These are phyloP conservation scores for Rauvolfia tetraphylla DNA, from an alignment of 257 asterid genomes.

Conservation along the genomic window DNA sequence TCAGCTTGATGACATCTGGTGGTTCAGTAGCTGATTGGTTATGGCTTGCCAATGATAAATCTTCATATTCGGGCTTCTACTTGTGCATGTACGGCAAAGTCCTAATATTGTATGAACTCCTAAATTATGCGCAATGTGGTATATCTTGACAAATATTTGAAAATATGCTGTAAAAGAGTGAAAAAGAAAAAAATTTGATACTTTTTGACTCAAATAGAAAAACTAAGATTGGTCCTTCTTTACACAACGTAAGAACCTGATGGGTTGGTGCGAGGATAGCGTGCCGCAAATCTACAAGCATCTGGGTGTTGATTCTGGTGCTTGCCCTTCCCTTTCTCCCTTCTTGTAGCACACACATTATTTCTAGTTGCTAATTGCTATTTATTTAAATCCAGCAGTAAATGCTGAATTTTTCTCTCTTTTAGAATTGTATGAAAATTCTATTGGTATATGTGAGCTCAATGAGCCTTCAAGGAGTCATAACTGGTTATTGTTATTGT, in stretches of 20 bases:
- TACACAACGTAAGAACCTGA: background rate
- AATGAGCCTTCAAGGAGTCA: background rate
- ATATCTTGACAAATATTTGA: no score
- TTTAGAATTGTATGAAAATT: background rate
- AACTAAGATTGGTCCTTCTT: background rate
- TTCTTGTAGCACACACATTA: no score
- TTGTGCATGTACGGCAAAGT: no score
- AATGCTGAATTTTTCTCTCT: background rate
- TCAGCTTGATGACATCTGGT: background rate
- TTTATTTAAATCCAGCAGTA: background rate
- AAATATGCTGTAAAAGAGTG: background rate
- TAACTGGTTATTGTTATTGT: slow-evolving; percentile 10
- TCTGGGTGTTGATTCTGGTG: background rate
- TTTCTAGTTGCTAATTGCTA: background rate
- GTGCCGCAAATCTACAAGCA: background rate
- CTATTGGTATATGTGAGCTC: background rate
- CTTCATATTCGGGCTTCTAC: background rate
- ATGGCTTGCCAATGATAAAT: background rate
- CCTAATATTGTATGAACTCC: no score
- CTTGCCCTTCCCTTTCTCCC: background rate
- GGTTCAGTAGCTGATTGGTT: background rate
- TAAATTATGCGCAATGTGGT: no score
- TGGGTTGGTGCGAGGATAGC: background rate
- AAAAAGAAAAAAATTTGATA: no score
- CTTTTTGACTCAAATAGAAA: no score